A percentile compares a stretch with the other conserved stretches of the same genome.
Conservation (phyloP, 305 asterid species). For the Solanum hybrid region DNA sequence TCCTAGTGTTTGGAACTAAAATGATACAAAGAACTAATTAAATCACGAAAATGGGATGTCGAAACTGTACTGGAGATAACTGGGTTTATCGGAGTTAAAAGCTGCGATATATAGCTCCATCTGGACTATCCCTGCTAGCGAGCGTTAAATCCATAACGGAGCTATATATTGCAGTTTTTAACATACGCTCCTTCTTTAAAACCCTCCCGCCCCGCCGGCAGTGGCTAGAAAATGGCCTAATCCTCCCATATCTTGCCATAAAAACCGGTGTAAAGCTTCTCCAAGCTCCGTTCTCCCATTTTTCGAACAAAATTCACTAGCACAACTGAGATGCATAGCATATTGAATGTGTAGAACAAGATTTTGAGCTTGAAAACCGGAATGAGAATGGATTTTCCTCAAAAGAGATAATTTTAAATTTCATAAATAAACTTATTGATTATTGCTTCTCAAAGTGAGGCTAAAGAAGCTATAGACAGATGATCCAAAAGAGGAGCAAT, state of each 20-base stretch:
- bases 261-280: neutral
- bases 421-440: neutral
- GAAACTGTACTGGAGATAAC: neutral
- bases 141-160: neutral
- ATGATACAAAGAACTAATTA: neutral
- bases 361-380: neutral
- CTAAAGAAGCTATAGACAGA: neutral
- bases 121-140: neutral
- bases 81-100: neutral
- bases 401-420: neutral
- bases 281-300: neutral
- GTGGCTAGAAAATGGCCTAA: neutral
- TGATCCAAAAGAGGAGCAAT: neutral
- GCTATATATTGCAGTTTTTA: neutral
- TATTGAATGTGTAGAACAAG: neutral
- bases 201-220: neutral
- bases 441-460: neutral
- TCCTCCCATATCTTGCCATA: neutral
- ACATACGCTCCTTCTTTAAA: neutral
- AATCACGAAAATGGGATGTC: neutral
- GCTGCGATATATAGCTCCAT: neutral
- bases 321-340: neutral
- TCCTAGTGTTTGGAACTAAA: neutral
- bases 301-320: neutral
- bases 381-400: neutral